Base-by-base conservation (phyloP, 179 eudicot species). In the Spinacia oleracea region DNA sequence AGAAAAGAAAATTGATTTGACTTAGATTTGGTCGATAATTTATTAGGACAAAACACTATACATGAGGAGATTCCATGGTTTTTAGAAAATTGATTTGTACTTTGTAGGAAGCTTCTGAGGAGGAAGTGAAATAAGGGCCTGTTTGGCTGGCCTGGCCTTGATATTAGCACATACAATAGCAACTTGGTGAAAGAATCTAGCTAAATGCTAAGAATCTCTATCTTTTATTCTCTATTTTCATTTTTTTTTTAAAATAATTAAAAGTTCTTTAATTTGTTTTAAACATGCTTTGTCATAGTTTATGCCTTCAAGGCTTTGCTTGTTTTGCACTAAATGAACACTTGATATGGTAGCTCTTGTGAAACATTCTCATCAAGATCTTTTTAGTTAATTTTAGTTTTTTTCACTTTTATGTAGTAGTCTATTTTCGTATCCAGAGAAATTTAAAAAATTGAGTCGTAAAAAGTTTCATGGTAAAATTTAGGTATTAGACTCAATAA, bases 121-220 rank as follows among this genome's bases (percentile, higher is more conserved):
- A 56, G 72, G n/a, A 0, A 66, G 43, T 67, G 66, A 25, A 15
- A 8, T n/a, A 68, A 20, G 72, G 72, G 16, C 51, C 15, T 42
- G 51, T 68, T 68, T 68, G 72, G 72, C 50, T 68, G 72, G 72
- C 50, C 50, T 68, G 72, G 72, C 50, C 10, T n/a, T 68, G 5
- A 31, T 5, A 32, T 11, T 32, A 64, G 18, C 40, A 64, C 69
- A 64, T 64, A 64, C 42, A n/a, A n/a, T 62, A 35, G 21, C 70
- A 65, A 65, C 45, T 34, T 65, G 42, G 70, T 65, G 10, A 65
- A 65, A 32, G 42, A 34, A 65, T 65, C 64, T 11, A 59, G 3
- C 64, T 32, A 59, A 59, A 59, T 59, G 29, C 64, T 59, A 59
- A 59, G 64, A 25, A 59, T 59, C 60, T 56, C 6, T 55, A 21